Conservation (phyloP, 331 rosid species). For the Phaseolus coccineus region DNA sequence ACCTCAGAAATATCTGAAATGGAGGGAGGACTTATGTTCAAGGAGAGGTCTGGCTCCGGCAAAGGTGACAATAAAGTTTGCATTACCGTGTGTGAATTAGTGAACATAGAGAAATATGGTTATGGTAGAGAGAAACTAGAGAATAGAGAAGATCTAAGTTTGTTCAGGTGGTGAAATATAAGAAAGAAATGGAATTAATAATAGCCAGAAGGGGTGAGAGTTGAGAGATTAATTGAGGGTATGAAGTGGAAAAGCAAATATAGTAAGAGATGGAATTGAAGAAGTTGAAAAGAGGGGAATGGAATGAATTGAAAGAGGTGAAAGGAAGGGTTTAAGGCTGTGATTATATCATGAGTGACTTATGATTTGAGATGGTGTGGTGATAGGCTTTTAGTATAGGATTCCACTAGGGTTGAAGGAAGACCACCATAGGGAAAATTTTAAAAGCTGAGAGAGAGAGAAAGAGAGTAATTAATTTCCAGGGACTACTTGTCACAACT, state of each 20-base stretch:
- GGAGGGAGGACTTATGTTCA: conserved; percentile 82
- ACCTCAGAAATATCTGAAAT: conserved; percentile 40
- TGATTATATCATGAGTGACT: conserved; percentile 83
- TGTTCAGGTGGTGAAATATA: conserved; percentile 6
- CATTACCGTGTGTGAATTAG: conserved; percentile 48
- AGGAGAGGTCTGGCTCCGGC: conserved; percentile 85
- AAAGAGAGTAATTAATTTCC: conserved; percentile 33
- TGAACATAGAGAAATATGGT: conserved; percentile 39
- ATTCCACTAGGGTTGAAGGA: conserved; percentile 60
- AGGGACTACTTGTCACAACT: conserved; percentile 45
- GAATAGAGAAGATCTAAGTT: conserved; percentile 17
- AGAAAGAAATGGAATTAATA: background rate
- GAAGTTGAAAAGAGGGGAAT: background rate
- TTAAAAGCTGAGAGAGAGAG: conserved; percentile 24
- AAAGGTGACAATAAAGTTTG: conserved; percentile 46
- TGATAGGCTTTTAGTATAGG: conserved; percentile 58
- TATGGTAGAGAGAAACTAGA: background rate
- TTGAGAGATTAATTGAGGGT: background rate
- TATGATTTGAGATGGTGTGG: conserved; percentile 71
- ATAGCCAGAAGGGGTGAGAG: background rate
- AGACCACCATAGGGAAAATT: background rate
- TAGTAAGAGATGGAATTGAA: conserved; percentile 1
- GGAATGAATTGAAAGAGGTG: conserved; percentile 23
- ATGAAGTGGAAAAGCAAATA: background rate
- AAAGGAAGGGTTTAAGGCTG: conserved; percentile 20